These are phyloP conservation scores for Pichia sp. DNA, from an alignment of 1,139 yeast species.

Conservation along the genomic window DNA sequence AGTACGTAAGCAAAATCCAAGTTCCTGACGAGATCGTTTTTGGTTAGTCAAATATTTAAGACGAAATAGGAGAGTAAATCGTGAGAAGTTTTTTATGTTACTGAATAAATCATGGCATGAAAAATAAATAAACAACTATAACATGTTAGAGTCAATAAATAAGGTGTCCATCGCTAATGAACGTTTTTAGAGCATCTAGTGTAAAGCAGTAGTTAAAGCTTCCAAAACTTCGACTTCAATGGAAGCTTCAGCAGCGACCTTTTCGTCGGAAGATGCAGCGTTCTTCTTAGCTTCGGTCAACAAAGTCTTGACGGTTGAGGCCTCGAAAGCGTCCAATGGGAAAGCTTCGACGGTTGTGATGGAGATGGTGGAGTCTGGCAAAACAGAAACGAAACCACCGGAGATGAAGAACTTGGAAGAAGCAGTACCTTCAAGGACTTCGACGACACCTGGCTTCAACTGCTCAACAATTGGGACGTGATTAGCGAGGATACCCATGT, in stretches of 20 bases:
- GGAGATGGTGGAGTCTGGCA: conserved; percentile 88
- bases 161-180: background rate
- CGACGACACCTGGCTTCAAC: conserved; percentile 93
- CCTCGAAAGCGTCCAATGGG: conserved; percentile 84
- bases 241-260: conserved; percentile 88
- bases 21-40: too few relatives aligned
- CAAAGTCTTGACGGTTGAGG: conserved; percentile 73
- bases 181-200: conserved; percentile 40
- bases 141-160: conserved; percentile 16
- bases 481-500: conserved; percentile 94
- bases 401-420: conserved; percentile 81
- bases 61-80: background rate
- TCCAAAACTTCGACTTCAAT: conserved; percentile 95
- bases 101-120: conserved; percentile 18
- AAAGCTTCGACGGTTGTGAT: conserved; percentile 95
- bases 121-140: conserved; percentile 15
- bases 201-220: conserved; percentile 86
- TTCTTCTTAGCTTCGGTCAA: conserved; percentile 95
- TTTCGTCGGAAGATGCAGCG: conserved; percentile 78
- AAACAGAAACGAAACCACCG: conserved; percentile 96
- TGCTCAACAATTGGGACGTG: conserved; percentile 98
- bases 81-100: conserved; percentile 13
- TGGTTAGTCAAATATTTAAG: too few relatives aligned
- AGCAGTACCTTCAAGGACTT: conserved; percentile 78
- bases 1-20: conserved; percentile 4